Base-by-base conservation (phyloP, 2,329 filamentous ascomycete species). In the Aspergillus costaricaensis region DNA sequence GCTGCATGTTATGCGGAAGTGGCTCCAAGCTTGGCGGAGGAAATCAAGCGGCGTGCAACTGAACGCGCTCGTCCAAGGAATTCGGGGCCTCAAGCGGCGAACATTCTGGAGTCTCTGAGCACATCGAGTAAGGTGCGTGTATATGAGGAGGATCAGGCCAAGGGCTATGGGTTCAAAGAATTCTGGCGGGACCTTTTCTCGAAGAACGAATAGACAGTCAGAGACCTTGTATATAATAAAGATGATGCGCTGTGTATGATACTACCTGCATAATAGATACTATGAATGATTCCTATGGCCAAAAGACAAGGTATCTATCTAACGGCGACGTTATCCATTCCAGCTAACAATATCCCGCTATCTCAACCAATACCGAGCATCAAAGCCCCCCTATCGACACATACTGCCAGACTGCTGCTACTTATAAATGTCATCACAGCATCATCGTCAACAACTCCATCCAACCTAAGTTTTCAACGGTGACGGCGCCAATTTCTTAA, bases 151-250 rank as follows among this genome's bases (percentile, higher is more conserved):
- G 84, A 85, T 62, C 83, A 84, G 58, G 86, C 88, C 57, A 86
- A 90, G 67, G 75, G 77, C 58, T 98, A 97, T 77, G 94, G 95
- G 6, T 87, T 97, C 63, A 90, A 85, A 72, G 87, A 98, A 74
- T 91, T 96, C 78, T 97, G 92, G 92, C 86, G 85, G 68, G 94
- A 98, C 76, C 72, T 96, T 10, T 96, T 86, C 71, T 69, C 72
- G 8, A 70, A 72, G 55, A 55, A 56, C 44, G 64, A 60, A 63
- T 41, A 61, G 55, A 57, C 32, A 5, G 10, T 6, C 12, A 14
- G 30, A 17, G 44, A 14, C 14, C 39, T 23, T 59, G 49, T 51
- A 19, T 61, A 55, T 51, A 52, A 27, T 43, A 5, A 12, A 21
- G 21, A 27, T 30, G 10, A 17, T 52, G 21, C 36, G 55, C 10